Evolutionary conservation across 352 stramenopile genomes (phyloP), one percentile per base, ranked within the genome.

Genomic region (Lagenidium giganteum): DNA sequence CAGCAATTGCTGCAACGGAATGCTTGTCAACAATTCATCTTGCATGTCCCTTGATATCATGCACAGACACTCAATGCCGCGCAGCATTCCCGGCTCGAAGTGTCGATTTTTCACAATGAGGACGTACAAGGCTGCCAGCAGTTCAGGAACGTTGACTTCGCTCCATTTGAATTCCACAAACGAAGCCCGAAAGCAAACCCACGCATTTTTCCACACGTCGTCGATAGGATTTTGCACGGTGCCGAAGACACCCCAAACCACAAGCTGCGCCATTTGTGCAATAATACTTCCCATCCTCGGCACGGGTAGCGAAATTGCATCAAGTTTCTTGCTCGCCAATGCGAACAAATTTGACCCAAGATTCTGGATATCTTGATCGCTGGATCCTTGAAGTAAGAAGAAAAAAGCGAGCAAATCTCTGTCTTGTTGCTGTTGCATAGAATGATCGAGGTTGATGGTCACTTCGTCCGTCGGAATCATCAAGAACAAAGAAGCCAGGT

Each of bases 201-300:
- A 55, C n/a, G 79, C 61, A n/a, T 58, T 36, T 17, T 50, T 54
- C 61, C 60, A 87, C 17, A 70, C 17, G 14, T 79, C 50, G 21
- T 66, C 59, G 7, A 43, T 51, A 17, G 56, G 25, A 14, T 70
- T 33, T 5, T 70, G 50, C 33, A 34, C 41, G 20, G 45, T 52
- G 18, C 67, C 47, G 9, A 69, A 53, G 22, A 91, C 54, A 32
- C 70, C 59, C 71, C 67, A 75, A 5, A 88, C 61, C 4, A 54
- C 65, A 43, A 88, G 86, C n/a, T 58, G 53, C 11, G 62, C 70
- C 54, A 89, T 83, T 35, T 89, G 89, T 40, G 61, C 67, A 26
- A 71, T 54, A 11, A 87, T 72, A 44, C 89, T 64, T 1, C 71
- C 69, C 21, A 87, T 50, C 35, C 84, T 71, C 3, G 67, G 71